Base-by-base conservation (phyloP, 2,329 filamentous ascomycete species). In the Aspergillus japonicus region DNA sequence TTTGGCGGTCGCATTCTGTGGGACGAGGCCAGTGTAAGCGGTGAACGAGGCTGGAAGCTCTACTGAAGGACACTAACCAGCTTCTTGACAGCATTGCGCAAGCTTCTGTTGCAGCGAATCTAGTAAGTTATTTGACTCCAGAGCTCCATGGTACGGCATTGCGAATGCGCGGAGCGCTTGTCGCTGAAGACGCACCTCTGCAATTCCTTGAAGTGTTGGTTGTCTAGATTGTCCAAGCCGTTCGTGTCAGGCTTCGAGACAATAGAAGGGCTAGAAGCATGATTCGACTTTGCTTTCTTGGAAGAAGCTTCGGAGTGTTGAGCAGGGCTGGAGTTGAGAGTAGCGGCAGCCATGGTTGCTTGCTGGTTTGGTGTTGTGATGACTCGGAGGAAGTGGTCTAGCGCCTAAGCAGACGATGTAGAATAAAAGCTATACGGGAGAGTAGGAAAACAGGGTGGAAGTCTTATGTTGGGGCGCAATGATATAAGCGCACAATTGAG, bases 11-110 rank as follows among this genome's bases (percentile, higher is more conserved):
- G 80, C 80, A 66, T 84, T 83, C 83, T 86, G 63, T 23, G 51
- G 44, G 42, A 11, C 26, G 42, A 31, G 61, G 47, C 29, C 57
- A 60, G 66, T 71, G 56, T 67, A 52, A 68, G 62, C 62, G 55
- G 33, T 51, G 24, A 52, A 23, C 60, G 59, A 60, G 33, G 50
- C 29, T 6, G 16, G 11, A n/a, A 31, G 57, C 58, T 19, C 19
- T 14, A 48, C 8, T 29, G 33, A 39, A 23, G 31, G 52, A 16
- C 39, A 81, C 90, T 80, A 79, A 96, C 91, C 71, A 98, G 88
- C 81, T 97, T 97, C 85, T 97, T 98, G 82, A 88, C 90, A 71
- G 95, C 81, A 77, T 95, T 96, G 73, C 94, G 92, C 69, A 97
- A 90, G 77, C 87, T 92, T 83, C 92, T 96, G 62, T 49, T 24